These are phyloP conservation scores for Inga laurina DNA, from an alignment of 306 rosid genomes.

Conservation along the genomic window DNA sequence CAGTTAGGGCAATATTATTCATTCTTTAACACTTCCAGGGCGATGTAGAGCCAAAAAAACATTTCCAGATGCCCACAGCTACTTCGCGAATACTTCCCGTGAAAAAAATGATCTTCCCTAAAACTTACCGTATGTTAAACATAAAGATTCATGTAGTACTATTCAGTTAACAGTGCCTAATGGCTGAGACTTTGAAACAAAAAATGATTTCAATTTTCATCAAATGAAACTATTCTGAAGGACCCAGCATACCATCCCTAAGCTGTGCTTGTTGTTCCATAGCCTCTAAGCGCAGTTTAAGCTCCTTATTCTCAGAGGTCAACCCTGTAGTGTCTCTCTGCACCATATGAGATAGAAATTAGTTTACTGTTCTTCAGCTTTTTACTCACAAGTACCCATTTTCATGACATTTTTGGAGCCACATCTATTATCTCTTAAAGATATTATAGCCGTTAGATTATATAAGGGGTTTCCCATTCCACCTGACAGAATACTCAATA, in stretches of 20 bases:
- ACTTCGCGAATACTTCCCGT: too few relatives aligned
- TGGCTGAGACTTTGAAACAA: background rate
- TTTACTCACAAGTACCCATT: background rate
- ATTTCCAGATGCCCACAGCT: too few relatives aligned
- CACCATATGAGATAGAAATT: constrained; percentile 39
- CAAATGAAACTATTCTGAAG: background rate
- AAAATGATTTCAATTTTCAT: constrained; percentile 4
- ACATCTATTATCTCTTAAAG: too few relatives aligned
- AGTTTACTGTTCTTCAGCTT: constrained; percentile 1
- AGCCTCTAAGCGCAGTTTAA: constrained; percentile 82
- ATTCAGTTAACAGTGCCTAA: constrained; percentile 5
- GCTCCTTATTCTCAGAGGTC: constrained; percentile 80
- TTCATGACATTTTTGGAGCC: background rate
- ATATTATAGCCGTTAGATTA: background rate
- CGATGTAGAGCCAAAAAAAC: too few relatives aligned
- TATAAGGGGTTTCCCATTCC: background rate
- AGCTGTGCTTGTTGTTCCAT: constrained; percentile 90
- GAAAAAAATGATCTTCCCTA: background rate
- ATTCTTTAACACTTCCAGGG: too few relatives aligned
- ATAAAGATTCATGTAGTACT: background rate
- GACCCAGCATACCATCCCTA: constrained; percentile 69
- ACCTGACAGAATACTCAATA: background rate
- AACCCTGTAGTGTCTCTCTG: constrained; percentile 89
- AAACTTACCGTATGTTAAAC: background rate
- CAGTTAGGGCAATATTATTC: too few relatives aligned